Conservation (phyloP, 176 grass and related monocot species). For the Pharus latifolius region DNA sequence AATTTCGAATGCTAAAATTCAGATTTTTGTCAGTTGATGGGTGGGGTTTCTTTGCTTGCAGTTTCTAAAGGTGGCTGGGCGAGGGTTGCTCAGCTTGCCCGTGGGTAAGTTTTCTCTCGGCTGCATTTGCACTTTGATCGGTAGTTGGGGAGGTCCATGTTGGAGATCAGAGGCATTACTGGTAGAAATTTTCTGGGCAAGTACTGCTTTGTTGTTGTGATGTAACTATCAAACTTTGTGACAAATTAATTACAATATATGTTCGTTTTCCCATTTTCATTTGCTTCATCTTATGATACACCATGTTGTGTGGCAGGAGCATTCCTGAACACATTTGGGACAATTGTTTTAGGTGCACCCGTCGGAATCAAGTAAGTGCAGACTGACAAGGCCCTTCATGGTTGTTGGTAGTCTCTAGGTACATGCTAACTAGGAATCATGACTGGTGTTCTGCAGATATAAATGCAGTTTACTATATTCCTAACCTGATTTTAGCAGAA, state of each 20-base stretch:
- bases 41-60: constrained; percentile 27
- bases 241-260: not conserved
- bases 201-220: not conserved
- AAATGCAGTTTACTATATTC: not conserved
- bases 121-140: not conserved
- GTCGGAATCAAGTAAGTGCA: constrained; percentile 68
- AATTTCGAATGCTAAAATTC: not conserved
- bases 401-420: not conserved
- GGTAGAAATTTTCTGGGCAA: no score
- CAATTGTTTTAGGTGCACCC: constrained; percentile 84
- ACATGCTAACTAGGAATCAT: not conserved
- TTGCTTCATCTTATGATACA: constrained; percentile 2
- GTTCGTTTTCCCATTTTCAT: not conserved
- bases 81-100: constrained; percentile 54
- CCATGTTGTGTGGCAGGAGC: constrained; percentile 37
- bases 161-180: not conserved
- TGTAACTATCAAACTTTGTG: not conserved
- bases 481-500: not conserved
- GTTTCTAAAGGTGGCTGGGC: constrained; percentile 41
- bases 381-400: not conserved
- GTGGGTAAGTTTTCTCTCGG: constrained; percentile 33
- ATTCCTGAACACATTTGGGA: constrained; percentile 83
- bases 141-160: not conserved
- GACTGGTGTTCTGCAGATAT: not conserved
- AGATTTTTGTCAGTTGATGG: not conserved